phyloP scores from a whole-genome alignment of 805 yeast genomes.

The Candida taoyuanica region DNA sequence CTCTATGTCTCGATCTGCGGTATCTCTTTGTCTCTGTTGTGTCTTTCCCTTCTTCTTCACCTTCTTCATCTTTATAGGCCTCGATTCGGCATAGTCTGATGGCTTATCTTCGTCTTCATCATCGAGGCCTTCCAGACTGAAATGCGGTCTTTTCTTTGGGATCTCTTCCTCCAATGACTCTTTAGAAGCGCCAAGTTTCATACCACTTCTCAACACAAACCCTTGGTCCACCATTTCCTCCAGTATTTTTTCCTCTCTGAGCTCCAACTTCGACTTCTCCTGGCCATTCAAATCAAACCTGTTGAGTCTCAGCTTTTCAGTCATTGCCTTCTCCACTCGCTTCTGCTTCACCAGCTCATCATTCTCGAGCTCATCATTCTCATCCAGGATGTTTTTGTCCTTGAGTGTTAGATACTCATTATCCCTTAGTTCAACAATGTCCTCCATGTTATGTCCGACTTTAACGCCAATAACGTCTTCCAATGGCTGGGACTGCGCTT shows the following conservation, averaged over 20 bases:
- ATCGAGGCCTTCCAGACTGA: conserved; percentile 16
- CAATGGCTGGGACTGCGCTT: too few relatives aligned
- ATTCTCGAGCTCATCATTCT: conserved; percentile 23
- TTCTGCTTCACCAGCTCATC: conserved; percentile 15
- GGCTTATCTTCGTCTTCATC: conserved; percentile 9
- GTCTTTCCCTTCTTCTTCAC: conserved; percentile 17
- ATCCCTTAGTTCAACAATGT: conserved; percentile 7
- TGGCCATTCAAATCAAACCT: conserved; percentile 15
- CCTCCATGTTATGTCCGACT: conserved; percentile 19
- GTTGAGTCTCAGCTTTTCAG: conserved; percentile 10
- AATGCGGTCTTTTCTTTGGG: conserved; percentile 6
- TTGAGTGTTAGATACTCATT: conserved; percentile 23
- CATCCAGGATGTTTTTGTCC: conserved; percentile 20
- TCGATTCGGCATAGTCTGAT: conserved; percentile 23
- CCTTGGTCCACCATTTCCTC: conserved; percentile 11
- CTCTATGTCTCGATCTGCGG: conserved; percentile 15
- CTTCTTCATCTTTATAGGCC: conserved; percentile 30
- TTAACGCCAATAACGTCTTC: conserved; percentile 14
- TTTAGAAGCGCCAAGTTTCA: too few relatives aligned
- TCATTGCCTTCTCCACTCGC: conserved; percentile 16
- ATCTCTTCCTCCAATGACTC: too few relatives aligned
- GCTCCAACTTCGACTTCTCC: conserved; percentile 14
- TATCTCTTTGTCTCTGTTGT: conserved; percentile 9
- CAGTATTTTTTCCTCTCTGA: conserved; percentile 14
- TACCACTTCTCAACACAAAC: conserved; percentile 14